Evolutionary conservation across 2,329 filamentous ascomycete genomes (phyloP).

Genomic region (Sclerotinia trifoliorum): DNA sequence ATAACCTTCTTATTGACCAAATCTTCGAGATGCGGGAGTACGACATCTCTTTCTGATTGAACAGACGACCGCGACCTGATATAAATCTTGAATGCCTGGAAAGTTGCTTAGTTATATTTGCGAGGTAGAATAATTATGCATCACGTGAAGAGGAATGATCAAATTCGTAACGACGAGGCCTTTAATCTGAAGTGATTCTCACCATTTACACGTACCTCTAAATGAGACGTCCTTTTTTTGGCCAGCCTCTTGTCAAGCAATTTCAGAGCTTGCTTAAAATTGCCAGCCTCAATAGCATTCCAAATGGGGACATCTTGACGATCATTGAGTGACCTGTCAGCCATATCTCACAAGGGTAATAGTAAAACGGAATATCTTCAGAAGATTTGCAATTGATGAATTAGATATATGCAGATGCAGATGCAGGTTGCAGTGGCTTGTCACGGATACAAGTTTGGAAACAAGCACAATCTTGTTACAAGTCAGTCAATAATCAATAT

Average conservation of each 20-base stretch:
- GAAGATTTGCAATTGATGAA: neutral
- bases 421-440: slow-evolving; percentile 1
- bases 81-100: slow-evolving; percentile 39
- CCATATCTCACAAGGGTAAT: slow-evolving; percentile 26
- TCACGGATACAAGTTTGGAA: neutral
- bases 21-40: slow-evolving; percentile 35
- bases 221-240: slow-evolving; percentile 38
- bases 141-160: neutral
- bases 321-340: slow-evolving; percentile 33
- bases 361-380: neutral
- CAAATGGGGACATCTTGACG: slow-evolving; percentile 39
- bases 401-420: neutral
- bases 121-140: neutral
- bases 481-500: slow-evolving; percentile 4
- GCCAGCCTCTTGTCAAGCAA: slow-evolving; percentile 40
- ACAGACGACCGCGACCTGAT: slow-evolving; percentile 34
- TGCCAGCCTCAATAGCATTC: slow-evolving; percentile 40
- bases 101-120: slow-evolving; percentile 10
- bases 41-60: slow-evolving; percentile 35
- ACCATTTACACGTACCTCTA: slow-evolving; percentile 35
- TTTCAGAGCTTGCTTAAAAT: slow-evolving; percentile 41
- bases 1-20: slow-evolving; percentile 30
- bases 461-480: slow-evolving; percentile 2
- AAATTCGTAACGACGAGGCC: neutral
- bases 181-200: neutral